Conservation (phyloP, 345 rosid genomes). For the Lagerstroemia speciosa region DNA sequence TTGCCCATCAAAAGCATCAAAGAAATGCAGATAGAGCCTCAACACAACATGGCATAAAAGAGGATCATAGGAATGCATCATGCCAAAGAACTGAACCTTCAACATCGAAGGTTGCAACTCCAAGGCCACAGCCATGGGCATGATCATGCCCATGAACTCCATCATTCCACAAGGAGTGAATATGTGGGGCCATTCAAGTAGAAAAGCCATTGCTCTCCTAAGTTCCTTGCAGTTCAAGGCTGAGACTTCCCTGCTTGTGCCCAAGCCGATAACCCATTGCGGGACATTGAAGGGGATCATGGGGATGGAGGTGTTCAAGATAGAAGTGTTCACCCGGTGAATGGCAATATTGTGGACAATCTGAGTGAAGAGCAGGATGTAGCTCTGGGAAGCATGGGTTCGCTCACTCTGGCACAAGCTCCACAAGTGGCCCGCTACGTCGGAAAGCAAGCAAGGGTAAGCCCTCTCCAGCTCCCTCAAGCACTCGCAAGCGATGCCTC, state of each 20-base stretch:
- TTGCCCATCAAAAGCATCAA: constrained; percentile 71
- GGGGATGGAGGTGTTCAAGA: constrained; percentile 66
- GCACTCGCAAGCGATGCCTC: constrained; percentile 83
- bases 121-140: constrained; percentile 63
- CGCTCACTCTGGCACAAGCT: constrained; percentile 82
- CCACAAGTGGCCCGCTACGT: constrained; percentile 76
- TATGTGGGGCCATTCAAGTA: constrained; percentile 72
- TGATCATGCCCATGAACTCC: constrained; percentile 74
- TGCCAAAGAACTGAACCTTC: constrained; percentile 81
- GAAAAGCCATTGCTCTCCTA: constrained; percentile 77
- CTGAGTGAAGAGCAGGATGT: constrained; percentile 58
- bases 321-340: constrained; percentile 46
- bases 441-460: constrained; percentile 72
- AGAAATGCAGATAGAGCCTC: constrained; percentile 46
- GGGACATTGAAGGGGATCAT: constrained; percentile 78
- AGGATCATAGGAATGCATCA: constrained; percentile 82
- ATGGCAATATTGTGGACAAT: constrained; percentile 50
- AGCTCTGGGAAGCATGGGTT: constrained; percentile 79
- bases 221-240: constrained; percentile 82
- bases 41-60: constrained; percentile 65
- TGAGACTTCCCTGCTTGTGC: constrained; percentile 22
- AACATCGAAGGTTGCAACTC: constrained; percentile 87
- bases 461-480: constrained; percentile 70
- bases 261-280: constrained; percentile 21
- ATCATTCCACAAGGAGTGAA: constrained; percentile 75